Evolutionary conservation across 2,329 filamentous ascomycete species (phyloP).

Genomic region (Thelonectria discophora): DNA sequence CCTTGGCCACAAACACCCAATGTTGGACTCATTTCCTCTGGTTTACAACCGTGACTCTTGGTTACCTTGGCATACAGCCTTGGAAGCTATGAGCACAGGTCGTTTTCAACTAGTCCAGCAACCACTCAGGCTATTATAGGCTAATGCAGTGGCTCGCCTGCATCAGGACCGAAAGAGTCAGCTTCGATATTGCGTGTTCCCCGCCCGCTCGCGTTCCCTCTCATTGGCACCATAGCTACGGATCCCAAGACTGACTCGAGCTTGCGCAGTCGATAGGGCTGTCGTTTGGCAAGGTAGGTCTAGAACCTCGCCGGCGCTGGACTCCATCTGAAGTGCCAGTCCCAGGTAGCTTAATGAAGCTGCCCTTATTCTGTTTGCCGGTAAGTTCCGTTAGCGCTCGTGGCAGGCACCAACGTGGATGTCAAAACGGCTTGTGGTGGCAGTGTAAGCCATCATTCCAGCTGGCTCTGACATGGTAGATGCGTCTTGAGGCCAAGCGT

Average conservation of each 20-base stretch:
- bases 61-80: background rate
- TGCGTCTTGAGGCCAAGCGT: background rate
- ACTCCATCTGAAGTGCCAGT: background rate
- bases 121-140: background rate
- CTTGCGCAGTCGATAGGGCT: constrained; percentile 3
- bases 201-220: background rate
- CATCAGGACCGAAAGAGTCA: constrained; percentile 9
- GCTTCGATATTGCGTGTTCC: constrained; percentile 6
- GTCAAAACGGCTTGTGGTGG: background rate
- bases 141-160: background rate
- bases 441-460: constrained; percentile 11
- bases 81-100: too few species aligned
- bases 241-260: background rate
- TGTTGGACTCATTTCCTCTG: too few species aligned
- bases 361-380: background rate
- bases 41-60: background rate
- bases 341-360: background rate
- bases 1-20: too few species aligned
- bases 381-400: constrained; percentile 3
- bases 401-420: background rate
- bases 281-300: background rate
- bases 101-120: background rate
- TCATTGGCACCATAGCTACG: background rate
- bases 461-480: background rate
- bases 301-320: background rate